Evolutionary conservation across 129 eudicot species (phyloP), one percentile per base, ranked within the genome.

Genomic region (Rutidosis leptorrhynchoides): DNA sequence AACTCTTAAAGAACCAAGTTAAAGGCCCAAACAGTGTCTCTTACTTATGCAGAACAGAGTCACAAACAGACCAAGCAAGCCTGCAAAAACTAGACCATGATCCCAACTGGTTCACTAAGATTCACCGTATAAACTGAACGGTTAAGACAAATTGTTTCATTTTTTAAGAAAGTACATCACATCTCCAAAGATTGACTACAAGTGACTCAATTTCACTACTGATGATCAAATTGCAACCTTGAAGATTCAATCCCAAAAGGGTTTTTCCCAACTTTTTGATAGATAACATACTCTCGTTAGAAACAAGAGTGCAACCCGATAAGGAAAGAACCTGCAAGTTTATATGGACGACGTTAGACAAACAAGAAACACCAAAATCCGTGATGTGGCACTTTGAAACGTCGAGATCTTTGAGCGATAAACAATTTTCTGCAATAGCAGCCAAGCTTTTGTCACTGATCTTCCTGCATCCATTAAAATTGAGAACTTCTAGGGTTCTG

Each of bases 401-500:
- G 26, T 93, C 96, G 24, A 93, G 95, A 69, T 89, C 98, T 55
- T 67, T 75, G 28, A 93, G 87, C 29, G 79, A 63, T 1, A 64
- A 55, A 73, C 95, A 88, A 49, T 64, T 85, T 25, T 69, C 76
- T 11, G 92, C 91, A 22, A 88, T 76, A 27, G 84, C 84, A 6
- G 30, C 67, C 67, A 93, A 74, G 69, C 86, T 84, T 57, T 82
- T 77, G 71, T 88, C 98, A 0, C 86, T 74, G 12, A 93, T 35
- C 64, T 78, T 84, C 72, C 60, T 53, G 82, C 98, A 93, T 2
- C 90, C 98, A 33, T 89, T 90, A 33, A 93, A 86, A 81, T 84
- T 88, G 12, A 93, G 72, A 45, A 73, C 24, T 70, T 89, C 85
- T 5, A 93, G 85, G 48, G 92, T 76, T 78, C 55, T 90, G 3